Conservation (phyloP, 139 green algal genomes). For the Zygnema circumcarinatum region DNA sequence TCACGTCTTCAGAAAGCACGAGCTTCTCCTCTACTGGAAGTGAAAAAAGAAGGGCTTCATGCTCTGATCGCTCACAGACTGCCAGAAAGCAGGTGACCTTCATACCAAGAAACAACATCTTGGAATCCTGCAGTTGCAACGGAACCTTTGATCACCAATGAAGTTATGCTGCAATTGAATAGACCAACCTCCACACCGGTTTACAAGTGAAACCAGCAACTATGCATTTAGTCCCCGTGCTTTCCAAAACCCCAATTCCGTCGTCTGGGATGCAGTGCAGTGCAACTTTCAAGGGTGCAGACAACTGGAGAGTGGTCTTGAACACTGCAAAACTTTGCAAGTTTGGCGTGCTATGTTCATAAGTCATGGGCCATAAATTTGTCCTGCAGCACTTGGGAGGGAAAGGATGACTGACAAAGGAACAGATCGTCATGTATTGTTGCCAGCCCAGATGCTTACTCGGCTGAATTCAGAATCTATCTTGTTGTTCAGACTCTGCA, state of each 20-base stretch:
- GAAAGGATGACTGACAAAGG: neutral
- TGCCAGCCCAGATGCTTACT: neutral
- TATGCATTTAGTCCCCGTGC: neutral
- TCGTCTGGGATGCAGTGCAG: neutral
- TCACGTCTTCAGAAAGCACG: neutral
- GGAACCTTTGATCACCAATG: neutral
- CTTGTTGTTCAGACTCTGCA: neutral
- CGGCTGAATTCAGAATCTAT: neutral
- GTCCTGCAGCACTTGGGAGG: too few species aligned
- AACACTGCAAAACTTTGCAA: neutral
- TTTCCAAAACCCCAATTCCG: neutral
- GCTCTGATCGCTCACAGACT: neutral
- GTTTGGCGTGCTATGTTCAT: neutral
- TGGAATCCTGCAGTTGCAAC: neutral
- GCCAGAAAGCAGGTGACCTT: neutral
- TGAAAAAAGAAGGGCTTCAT: neutral
- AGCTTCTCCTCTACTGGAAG: neutral
- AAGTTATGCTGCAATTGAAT: neutral
- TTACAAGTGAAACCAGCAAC: neutral
- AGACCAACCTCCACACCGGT: neutral
- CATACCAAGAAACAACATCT: neutral
- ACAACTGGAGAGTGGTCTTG: neutral
- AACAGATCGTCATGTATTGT: neutral
- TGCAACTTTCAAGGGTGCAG: neutral
- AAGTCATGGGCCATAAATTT: neutral